Evolutionary conservation across 176 grass and related monocot species (phyloP).

Genomic region (Aechmea fasciata): DNA sequence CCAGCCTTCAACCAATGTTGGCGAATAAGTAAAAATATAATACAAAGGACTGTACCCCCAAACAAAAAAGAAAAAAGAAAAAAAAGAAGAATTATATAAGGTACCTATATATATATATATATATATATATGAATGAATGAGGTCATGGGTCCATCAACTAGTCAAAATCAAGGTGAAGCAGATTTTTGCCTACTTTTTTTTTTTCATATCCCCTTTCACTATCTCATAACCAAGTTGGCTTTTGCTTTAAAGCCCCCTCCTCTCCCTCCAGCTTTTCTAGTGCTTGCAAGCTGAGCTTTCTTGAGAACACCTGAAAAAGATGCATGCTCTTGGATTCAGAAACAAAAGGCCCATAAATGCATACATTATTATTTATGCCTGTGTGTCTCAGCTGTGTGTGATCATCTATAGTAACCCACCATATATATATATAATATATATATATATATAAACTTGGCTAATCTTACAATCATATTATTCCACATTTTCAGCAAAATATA

Average conservation of each 20-base stretch:
- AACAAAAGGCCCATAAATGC: no score
- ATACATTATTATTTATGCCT: no score
- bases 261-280: not conserved
- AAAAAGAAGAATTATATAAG: not conserved
- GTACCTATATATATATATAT: no score
- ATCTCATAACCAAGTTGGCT: slow-evolving; percentile 1
- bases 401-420: no score
- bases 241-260: not conserved
- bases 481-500: no score
- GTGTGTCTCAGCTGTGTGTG: no score
- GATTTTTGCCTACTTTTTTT: not conserved
- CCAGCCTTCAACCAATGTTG: not conserved
- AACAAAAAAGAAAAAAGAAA: not conserved
- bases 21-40: not conserved
- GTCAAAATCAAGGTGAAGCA: not conserved
- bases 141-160: not conserved
- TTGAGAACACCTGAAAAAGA: not conserved
- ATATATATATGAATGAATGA: no score
- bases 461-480: no score
- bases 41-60: not conserved
- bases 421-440: no score
- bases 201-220: not conserved
- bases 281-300: not conserved
- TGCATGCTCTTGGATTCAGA: not conserved
- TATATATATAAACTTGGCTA: no score